Conservation (phyloP, 257 asterid genomes). For the Henckelia pumila region DNA sequence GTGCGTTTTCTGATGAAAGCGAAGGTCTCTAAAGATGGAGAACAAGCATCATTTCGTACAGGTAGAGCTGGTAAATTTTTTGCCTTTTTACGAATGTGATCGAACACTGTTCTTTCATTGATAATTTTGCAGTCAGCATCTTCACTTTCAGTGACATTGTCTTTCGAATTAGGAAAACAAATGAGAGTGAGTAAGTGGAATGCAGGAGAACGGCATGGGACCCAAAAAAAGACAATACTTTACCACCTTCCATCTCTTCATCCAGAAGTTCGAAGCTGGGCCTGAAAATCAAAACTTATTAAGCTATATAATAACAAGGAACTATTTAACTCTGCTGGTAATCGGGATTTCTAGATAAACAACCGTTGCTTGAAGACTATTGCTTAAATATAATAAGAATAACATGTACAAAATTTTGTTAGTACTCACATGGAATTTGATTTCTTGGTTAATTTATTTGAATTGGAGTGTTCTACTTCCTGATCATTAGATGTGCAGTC, state of each 20-base stretch:
- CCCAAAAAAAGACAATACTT: constrained; percentile 22
- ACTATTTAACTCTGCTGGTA: background rate
- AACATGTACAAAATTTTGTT: constrained; percentile 4
- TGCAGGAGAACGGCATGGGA: constrained; percentile 23
- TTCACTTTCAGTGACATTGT: constrained; percentile 37
- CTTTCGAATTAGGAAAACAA: constrained; percentile 36
- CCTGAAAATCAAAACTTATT: constrained; percentile 52
- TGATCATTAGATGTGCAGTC: constrained; percentile 37
- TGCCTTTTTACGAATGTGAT: constrained; percentile 80
- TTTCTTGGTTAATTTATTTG: constrained; percentile 37
- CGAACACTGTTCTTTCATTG: constrained; percentile 68
- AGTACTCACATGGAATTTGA: constrained; percentile 54
- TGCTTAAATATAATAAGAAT: background rate
- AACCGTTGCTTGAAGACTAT: background rate
- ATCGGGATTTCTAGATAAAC: constrained; percentile 3
- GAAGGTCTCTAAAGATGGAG: constrained; percentile 69
- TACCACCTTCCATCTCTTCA: constrained; percentile 72
- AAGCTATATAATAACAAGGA: too few species aligned
- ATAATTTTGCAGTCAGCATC: constrained; percentile 78
- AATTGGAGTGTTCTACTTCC: constrained; percentile 29
- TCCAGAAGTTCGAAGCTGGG: constrained; percentile 85
- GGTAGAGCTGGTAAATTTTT: constrained; percentile 59
- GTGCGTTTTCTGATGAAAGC: constrained; percentile 74
- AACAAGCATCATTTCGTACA: constrained; percentile 32
- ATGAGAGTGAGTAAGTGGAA: constrained; percentile 23